Conservation (phyloP, 768 basidiomycete species). For the Serendipita sp. region DNA sequence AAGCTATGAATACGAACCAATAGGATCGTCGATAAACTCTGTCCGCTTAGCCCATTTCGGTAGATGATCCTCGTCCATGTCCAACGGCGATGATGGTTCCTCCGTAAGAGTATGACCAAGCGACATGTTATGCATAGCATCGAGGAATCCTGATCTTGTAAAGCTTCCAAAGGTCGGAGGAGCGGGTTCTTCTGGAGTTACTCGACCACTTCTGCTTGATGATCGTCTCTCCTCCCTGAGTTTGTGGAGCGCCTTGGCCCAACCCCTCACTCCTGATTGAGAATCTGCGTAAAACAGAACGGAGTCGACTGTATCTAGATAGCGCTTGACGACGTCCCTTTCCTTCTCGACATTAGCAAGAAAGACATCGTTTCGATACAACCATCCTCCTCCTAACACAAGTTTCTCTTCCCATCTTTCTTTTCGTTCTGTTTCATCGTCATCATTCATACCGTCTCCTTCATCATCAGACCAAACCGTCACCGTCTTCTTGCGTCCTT, state of each 20-base stretch:
- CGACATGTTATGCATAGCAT: conserved; percentile 33
- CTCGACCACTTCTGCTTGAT: conserved; percentile 9
- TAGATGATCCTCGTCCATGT: conserved; percentile 54
- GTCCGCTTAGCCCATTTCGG: conserved; percentile 62
- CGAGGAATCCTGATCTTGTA: conserved; percentile 37
- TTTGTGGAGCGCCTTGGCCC: conserved; percentile 34
- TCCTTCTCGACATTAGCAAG: conserved; percentile 42
- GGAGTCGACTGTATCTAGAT: conserved; percentile 66
- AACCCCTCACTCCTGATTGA: conserved; percentile 27
- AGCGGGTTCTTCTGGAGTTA: not conserved
- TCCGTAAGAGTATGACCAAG: conserved; percentile 42
- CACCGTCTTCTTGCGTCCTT: conserved; percentile 45
- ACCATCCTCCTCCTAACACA: conserved; percentile 67
- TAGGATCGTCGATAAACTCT: conserved; percentile 36
- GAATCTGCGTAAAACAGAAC: conserved; percentile 46
- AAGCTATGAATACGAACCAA: conserved; percentile 31
- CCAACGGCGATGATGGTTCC: conserved; percentile 33
- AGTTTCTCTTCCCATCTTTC: conserved; percentile 72
- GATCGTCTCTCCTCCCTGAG: conserved; percentile 25
- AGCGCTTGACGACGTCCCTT: conserved; percentile 37
- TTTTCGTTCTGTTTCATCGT: conserved; percentile 38
- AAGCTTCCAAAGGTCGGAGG: not conserved
- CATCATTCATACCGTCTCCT: conserved; percentile 28
- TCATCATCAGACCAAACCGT: conserved; percentile 75
- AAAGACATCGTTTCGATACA: conserved; percentile 53